Base-by-base conservation (phyloP, 805 yeast genomes). In the Limtongia smithiae region DNA sequence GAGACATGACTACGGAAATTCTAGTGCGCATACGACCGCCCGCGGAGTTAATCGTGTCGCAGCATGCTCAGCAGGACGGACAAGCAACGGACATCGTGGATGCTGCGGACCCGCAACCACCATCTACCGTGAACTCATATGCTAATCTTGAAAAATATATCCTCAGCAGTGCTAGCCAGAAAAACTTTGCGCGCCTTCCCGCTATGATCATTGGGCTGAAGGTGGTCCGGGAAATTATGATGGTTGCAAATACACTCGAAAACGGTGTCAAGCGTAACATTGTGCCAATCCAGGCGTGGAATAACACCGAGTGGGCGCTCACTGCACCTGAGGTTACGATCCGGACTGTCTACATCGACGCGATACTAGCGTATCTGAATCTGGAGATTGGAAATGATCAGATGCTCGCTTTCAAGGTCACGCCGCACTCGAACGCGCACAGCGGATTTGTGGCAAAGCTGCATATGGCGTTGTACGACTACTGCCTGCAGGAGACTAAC, bases 1-100 rank as follows among this genome's bases (percentile, higher is more conserved):
- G 82, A 14, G 97, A 90, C 64, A 82, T 91, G 71, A 71, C 89
- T 17, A 77, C 79, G 25, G 95, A 85, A 50, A 70, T 89, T 12
- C 54, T 71, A 24, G 37, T 50, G n/a, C 50, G 61, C 34, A 60
- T 68, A 44, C 50, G 61, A 2, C 55, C 54, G 4, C 5, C 36
- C 9, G 31, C 14, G 5, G 5, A 6, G 28, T 9, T 25, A 6
- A 9, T 21, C 11, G 7, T 7, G 7, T 36, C 15, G 8, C 37
- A 12, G 18, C 37, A 3, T 15, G 30, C 17, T 34, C 24, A 2
- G 32, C 21, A 12, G 27, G 8, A 5, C 9, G 22, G 25, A 25
- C 44, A 4, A 30, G 24, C 11, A 22, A 20, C 5, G 17, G n/a
- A 14, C 24, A 8, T 17, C 8, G 27, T 12, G 22, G 18, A 12